Percentiles rank a stretch among this genome's conserved stretches.
phyloP scores from a whole-genome alignment of 1,284 basidiomycete species.

The Trichosporon faecale region DNA sequence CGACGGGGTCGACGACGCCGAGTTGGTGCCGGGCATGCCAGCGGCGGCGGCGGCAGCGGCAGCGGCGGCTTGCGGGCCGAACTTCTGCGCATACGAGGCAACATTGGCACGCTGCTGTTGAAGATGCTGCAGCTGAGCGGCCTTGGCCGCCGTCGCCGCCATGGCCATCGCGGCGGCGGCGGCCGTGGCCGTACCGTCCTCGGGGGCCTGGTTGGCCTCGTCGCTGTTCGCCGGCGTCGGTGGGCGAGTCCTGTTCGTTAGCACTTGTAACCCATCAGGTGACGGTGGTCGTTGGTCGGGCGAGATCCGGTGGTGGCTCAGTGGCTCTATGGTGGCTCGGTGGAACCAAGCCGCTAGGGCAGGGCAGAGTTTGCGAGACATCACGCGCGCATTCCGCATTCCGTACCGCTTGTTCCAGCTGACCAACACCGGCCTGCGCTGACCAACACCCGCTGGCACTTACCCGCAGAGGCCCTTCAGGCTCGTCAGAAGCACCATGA shows the following conservation, averaged over 20 bases:
- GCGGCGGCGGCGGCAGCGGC: not conserved
- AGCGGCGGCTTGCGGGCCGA: not conserved
- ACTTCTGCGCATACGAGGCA: slow-evolving; percentile 1
- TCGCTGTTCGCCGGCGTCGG: slow-evolving; percentile 5
- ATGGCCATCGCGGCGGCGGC: slow-evolving; percentile 6
- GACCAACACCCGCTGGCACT: too few species aligned
- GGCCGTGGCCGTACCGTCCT: not conserved
- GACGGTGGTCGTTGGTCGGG: not conserved
- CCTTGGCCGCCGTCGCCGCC: not conserved
- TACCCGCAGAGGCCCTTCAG: slow-evolving; percentile 4
- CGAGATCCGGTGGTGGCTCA: not conserved
- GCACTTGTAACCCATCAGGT: not conserved
- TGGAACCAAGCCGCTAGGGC: too few species aligned
- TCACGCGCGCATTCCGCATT: not conserved
- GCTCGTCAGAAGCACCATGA: slow-evolving; percentile 3
- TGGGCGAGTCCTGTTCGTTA: not conserved
- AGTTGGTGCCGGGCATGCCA: not conserved
- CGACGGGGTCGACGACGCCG: not conserved
- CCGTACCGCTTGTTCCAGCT: not conserved
- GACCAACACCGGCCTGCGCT: too few species aligned
- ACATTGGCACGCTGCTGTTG: not conserved
- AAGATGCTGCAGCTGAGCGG: not conserved
- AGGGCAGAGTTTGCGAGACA: not conserved
- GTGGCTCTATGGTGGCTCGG: not conserved
- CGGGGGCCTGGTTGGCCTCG: not conserved